A percentile compares a stretch with the other conserved stretches of the same genome.
Evolutionary conservation across 2,329 filamentous ascomycete genomes (phyloP).

Genomic region (Pseudomassariella vexata): DNA sequence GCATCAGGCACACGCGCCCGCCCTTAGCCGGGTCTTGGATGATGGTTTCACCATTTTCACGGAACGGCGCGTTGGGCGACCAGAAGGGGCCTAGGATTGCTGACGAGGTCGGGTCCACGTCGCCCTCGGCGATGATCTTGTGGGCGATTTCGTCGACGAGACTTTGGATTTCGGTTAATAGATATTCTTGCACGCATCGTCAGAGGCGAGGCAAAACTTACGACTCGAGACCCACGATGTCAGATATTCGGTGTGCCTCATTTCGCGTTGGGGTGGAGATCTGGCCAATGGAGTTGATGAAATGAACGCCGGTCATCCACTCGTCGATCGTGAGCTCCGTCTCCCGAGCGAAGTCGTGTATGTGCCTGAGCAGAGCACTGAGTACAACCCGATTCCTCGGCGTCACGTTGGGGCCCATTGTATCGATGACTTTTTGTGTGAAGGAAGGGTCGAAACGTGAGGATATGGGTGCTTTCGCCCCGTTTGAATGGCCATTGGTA

Average conservation of each 20-base stretch:
- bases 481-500: slow-evolving; percentile 21
- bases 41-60: slow-evolving; percentile 59
- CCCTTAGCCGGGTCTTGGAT: slow-evolving; percentile 55
- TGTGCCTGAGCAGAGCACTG: slow-evolving; percentile 58
- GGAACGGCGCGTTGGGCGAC: slow-evolving; percentile 69
- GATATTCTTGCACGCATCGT: neutral
- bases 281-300: slow-evolving; percentile 69
- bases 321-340: slow-evolving; percentile 72
- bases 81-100: slow-evolving; percentile 75
- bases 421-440: slow-evolving; percentile 66
- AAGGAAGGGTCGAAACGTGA: slow-evolving; percentile 68
- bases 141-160: slow-evolving; percentile 63
- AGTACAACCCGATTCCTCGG: slow-evolving; percentile 61
- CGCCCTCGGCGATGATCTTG: slow-evolving; percentile 56
- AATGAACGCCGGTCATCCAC: slow-evolving; percentile 71
- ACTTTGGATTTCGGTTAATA: neutral
- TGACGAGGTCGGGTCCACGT: slow-evolving; percentile 63
- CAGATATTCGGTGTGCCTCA: slow-evolving; percentile 67
- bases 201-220: slow-evolving; percentile 30
- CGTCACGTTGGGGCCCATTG: slow-evolving; percentile 64
- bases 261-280: slow-evolving; percentile 55
- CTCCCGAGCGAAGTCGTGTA: slow-evolving; percentile 75
- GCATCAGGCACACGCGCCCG: slow-evolving; percentile 60
- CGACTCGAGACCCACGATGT: slow-evolving; percentile 70
- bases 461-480: slow-evolving; percentile 20